Evolutionary conservation across 495 filamentous ascomycete species (phyloP).

Genomic region (Peziza echinospora): DNA sequence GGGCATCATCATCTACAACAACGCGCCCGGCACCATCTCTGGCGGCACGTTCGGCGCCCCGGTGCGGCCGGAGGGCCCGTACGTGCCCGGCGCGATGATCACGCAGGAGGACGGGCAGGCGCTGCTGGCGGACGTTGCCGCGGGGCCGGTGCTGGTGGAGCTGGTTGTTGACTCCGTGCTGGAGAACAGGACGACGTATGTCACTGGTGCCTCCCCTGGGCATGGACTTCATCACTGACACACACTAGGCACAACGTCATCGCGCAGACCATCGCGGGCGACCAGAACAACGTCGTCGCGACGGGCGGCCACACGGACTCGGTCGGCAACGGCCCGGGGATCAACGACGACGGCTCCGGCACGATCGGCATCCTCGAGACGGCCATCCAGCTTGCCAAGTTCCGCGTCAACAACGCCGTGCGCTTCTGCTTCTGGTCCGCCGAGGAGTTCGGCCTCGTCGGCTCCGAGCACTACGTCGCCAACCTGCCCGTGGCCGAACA

Average conservation of each 20-base stretch:
- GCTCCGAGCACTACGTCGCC: slow-evolving; percentile 37
- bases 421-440: slow-evolving; percentile 51
- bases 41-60: slow-evolving; percentile 35
- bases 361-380: slow-evolving; percentile 40
- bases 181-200: slow-evolving; percentile 26
- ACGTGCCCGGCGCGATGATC: slow-evolving; percentile 34
- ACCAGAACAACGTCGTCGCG: slow-evolving; percentile 39
- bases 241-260: slow-evolving; percentile 45
- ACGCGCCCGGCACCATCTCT: slow-evolving; percentile 28
- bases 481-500: slow-evolving; percentile 27
- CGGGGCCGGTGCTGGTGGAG: slow-evolving; percentile 16
- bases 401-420: slow-evolving; percentile 39
- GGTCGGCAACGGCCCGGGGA: slow-evolving; percentile 38
- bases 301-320: slow-evolving; percentile 50
- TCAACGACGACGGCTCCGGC: slow-evolving; percentile 51
- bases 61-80: slow-evolving; percentile 25
- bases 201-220: too few species aligned
- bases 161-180: slow-evolving; percentile 22
- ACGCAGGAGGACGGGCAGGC: slow-evolving; percentile 28
- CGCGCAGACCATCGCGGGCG: slow-evolving; percentile 41
- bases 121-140: slow-evolving; percentile 23
- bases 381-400: slow-evolving; percentile 36
- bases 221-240: too few species aligned
- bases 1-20: slow-evolving; percentile 45
- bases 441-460: slow-evolving; percentile 39